phyloP scores from a whole-genome alignment of 2,329 filamentous ascomycete genomes.

The Xylogone sp. region DNA sequence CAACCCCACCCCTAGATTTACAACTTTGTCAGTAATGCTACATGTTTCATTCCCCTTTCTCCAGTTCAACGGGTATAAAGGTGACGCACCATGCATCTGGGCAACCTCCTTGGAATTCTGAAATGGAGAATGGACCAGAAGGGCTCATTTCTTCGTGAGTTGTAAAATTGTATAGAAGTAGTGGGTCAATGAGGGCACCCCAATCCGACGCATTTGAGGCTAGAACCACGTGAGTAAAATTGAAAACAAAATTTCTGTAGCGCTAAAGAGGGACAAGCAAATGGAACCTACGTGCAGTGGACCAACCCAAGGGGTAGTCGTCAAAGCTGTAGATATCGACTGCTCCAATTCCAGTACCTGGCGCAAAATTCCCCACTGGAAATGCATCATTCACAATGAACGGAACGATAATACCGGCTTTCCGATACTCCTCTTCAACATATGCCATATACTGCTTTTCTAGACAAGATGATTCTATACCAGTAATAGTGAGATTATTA shows the following conservation, averaged over 20 bases:
- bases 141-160: neutral
- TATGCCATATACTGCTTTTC: constrained; percentile 59
- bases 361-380: constrained; percentile 57
- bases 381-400: constrained; percentile 53
- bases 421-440: constrained; percentile 47
- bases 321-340: constrained; percentile 51
- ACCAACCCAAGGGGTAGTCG: constrained; percentile 36
- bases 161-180: constrained; percentile 5
- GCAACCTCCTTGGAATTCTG: constrained; percentile 56
- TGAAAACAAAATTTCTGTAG: neutral
- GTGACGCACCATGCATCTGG: constrained; percentile 45
- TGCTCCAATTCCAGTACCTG: constrained; percentile 44
- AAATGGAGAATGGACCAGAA: constrained; percentile 39
- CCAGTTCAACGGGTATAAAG: no score
- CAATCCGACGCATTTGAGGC: neutral
- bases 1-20: neutral
- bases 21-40: no score
- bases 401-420: constrained; percentile 55
- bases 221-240: no score
- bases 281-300: neutral
- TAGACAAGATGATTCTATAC: no score
- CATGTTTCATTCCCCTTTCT: no score
- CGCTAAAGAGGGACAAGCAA: neutral
- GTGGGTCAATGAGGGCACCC: constrained; percentile 1
- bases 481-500: no score